Conservation (phyloP, 306 rosid genomes). For the Begonia masoniana region DNA sequence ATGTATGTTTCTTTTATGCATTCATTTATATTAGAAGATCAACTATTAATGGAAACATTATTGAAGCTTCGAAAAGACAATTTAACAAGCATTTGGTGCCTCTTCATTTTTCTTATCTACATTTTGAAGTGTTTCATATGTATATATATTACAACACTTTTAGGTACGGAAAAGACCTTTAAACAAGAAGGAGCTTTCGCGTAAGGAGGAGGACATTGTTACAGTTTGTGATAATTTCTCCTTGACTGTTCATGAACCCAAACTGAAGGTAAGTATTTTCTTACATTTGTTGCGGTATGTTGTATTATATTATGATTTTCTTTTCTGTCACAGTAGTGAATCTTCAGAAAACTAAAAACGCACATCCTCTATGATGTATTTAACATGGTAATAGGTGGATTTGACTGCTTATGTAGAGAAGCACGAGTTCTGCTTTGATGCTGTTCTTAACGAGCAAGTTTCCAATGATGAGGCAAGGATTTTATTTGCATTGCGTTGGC, state of each 20-base stretch:
- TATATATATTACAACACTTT: not conserved
- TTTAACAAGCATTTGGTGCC: too few relatives aligned
- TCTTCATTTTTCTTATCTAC: too few relatives aligned
- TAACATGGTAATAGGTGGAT: constrained; percentile 55
- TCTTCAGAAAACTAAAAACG: too few relatives aligned
- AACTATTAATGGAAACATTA: too few relatives aligned
- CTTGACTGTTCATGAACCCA: constrained; percentile 85
- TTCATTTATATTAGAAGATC: too few relatives aligned
- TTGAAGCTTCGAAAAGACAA: too few relatives aligned
- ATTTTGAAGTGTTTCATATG: too few relatives aligned
- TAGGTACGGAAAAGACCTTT: constrained; percentile 97
- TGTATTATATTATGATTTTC: not conserved
- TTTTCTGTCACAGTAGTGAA: too few relatives aligned
- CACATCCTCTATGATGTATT: not conserved
- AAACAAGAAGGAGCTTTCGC: constrained; percentile 86
- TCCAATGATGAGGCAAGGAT: constrained; percentile 69
- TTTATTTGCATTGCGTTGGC: not conserved
- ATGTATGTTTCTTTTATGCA: too few relatives aligned
- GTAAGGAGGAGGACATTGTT: constrained; percentile 94
- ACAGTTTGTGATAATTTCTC: constrained; percentile 49
- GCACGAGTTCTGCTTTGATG: constrained; percentile 96
- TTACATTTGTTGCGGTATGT: constrained; percentile 10
- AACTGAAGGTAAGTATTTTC: constrained; percentile 55
- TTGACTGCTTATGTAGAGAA: constrained; percentile 98
- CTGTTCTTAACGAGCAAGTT: constrained; percentile 79